Evolutionary conservation across 1,139 yeast species (phyloP).

Genomic region (Groenewaldozyma auringiensis): DNA sequence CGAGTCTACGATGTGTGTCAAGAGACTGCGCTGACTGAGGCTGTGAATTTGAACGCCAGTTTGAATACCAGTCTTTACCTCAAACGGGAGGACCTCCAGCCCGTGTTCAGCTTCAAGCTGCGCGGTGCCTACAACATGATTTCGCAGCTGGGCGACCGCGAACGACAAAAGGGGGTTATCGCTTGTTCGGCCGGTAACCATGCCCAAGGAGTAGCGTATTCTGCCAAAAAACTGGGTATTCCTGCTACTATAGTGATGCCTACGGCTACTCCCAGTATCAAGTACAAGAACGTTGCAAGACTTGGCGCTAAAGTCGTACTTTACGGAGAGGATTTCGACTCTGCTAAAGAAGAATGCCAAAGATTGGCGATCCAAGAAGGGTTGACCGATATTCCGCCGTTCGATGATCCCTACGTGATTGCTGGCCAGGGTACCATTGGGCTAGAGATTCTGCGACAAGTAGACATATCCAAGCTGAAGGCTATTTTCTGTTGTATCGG

Average conservation of each 20-base stretch:
- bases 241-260: conserved; percentile 99
- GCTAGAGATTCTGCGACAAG: conserved; percentile 82
- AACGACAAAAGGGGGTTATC: conserved; percentile 78
- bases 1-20: conserved; percentile 90
- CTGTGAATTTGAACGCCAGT: conserved; percentile 65
- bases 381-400: conserved; percentile 87
- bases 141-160: conserved; percentile 66
- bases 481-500: conserved; percentile 94
- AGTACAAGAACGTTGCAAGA: conserved; percentile 81
- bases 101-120: conserved; percentile 91
- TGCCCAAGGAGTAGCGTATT: conserved; percentile 97
- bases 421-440: conserved; percentile 99
- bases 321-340: conserved; percentile 88
- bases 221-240: conserved; percentile 74
- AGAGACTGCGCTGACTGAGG: conserved; percentile 79
- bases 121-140: conserved; percentile 98
- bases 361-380: conserved; percentile 62
- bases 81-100: conserved; percentile 87
- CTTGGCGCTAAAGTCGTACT: conserved; percentile 91
- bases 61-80: conserved; percentile 64
- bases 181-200: conserved; percentile 99
- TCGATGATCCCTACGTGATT: conserved; percentile 93
- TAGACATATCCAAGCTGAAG: conserved; percentile 63
- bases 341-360: conserved; percentile 83
- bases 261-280: conserved; percentile 89